Conservation (phyloP, 2,329 filamentous ascomycete species). For the Myriosclerotinia curreyana region DNA sequence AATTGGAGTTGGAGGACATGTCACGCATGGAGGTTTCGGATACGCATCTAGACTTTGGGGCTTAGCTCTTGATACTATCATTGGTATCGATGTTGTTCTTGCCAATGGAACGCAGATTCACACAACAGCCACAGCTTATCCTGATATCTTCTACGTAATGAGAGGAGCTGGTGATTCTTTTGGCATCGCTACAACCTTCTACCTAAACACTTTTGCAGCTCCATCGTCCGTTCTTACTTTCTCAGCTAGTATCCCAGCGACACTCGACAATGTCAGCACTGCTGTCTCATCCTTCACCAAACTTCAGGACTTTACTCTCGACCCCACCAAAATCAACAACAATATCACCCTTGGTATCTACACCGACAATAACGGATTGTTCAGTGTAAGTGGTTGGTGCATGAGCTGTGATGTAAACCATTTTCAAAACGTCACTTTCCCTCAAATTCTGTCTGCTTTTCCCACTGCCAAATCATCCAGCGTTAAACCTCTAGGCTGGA, state of each 20-base stretch:
- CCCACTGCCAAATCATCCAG: slow-evolving; percentile 31
- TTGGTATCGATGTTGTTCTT: slow-evolving; percentile 49
- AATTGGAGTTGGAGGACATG: slow-evolving; percentile 48
- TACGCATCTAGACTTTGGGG: slow-evolving; percentile 49
- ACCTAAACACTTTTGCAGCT: slow-evolving; percentile 39
- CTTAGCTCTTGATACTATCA: slow-evolving; percentile 49
- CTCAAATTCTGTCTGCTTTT: slow-evolving; percentile 41
- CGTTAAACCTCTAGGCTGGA: slow-evolving; percentile 31
- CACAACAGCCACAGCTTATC: slow-evolving; percentile 30
- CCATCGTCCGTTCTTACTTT: slow-evolving; percentile 36
- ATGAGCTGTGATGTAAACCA: slow-evolving; percentile 39
- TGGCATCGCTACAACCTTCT: slow-evolving; percentile 39
- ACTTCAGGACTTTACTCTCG: slow-evolving; percentile 14
- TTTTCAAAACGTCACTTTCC: slow-evolving; percentile 41
- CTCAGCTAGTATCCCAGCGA: slow-evolving; percentile 22
- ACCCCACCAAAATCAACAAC: slow-evolving; percentile 36
- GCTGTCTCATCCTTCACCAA: slow-evolving; percentile 19
- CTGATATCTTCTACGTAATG: slow-evolving; percentile 40
- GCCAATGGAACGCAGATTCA: slow-evolving; percentile 37
- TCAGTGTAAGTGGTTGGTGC: slow-evolving; percentile 42
- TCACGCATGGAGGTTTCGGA: slow-evolving; percentile 48
- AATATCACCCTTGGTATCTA: slow-evolving; percentile 44
- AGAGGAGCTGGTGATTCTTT: slow-evolving; percentile 41
- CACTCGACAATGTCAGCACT: slow-evolving; percentile 24
- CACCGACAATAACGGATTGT: slow-evolving; percentile 40